These are phyloP conservation scores for Ganoderma meredithae DNA, from an alignment of 1,284 basidiomycete genomes.

Conservation along the genomic window DNA sequence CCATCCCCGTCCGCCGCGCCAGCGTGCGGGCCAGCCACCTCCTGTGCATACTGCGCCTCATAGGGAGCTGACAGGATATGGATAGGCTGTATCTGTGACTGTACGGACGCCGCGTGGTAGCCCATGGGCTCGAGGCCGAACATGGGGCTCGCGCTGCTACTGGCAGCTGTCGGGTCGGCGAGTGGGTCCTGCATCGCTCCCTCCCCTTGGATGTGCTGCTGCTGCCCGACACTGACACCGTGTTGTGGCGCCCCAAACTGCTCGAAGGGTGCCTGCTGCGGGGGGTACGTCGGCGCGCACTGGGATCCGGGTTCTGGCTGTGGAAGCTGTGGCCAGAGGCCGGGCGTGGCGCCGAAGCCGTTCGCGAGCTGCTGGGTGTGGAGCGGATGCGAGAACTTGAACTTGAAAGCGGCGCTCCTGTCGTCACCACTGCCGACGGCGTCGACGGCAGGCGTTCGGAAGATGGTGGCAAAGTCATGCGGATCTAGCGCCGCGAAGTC, in stretches of 20 bases:
- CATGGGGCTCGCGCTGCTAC: neutral
- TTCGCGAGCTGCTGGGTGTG: slow-evolving; percentile 4
- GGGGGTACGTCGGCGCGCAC: too few species aligned
- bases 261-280: neutral
- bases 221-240: too few species aligned
- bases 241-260: slow-evolving; percentile 26
- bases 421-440: neutral
- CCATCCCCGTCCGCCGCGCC: neutral
- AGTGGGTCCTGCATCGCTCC: neutral
- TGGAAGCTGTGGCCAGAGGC: neutral
- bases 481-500: neutral
- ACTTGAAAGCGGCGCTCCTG: neutral
- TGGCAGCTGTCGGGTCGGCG: neutral
- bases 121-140: slow-evolving; percentile 14
- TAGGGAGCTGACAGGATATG: neutral
- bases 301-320: neutral
- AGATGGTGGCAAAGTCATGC: neutral
- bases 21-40: neutral
- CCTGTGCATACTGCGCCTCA: neutral
- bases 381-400: neutral
- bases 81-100: neutral
- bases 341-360: neutral
- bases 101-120: slow-evolving; percentile 38
- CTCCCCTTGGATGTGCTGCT: too few species aligned
- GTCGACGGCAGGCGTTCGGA: neutral